These are phyloP conservation scores for Myrica gale DNA, from an alignment of 306 rosid species.

Conservation along the genomic window DNA sequence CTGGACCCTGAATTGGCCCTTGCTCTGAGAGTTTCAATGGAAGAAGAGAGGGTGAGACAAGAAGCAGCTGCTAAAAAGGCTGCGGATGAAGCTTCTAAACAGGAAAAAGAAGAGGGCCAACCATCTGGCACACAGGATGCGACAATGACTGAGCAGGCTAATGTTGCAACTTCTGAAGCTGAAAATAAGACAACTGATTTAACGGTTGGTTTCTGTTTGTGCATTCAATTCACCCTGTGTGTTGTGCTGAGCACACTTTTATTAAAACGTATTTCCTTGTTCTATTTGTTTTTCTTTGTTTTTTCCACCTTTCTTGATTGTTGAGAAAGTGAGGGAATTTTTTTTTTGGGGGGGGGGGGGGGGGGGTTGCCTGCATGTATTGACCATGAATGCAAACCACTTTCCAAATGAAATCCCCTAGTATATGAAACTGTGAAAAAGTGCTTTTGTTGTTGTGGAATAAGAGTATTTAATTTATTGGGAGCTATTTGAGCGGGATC, in stretches of 20 bases:
- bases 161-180: conserved; percentile 58
- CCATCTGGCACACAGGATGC: conserved; percentile 79
- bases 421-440: too few species aligned
- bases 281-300: neutral
- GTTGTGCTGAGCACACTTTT: neutral
- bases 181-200: conserved; percentile 68
- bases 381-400: neutral
- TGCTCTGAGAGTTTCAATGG: conserved; percentile 99
- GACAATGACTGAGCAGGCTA: conserved; percentile 72
- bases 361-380: neutral
- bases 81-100: conserved; percentile 76
- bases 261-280: neutral
- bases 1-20: conserved; percentile 98
- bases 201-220: conserved; percentile 36
- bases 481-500: too few species aligned
- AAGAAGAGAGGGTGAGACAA: conserved; percentile 99
- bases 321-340: neutral
- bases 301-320: neutral
- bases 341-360: neutral
- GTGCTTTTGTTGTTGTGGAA: too few species aligned
- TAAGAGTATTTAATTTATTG: neutral
- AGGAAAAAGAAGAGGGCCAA: conserved; percentile 73
- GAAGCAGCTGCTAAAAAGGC: conserved; percentile 99
- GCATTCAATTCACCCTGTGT: neutral
- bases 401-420: too few species aligned